These are phyloP conservation scores for Raffaelea arxii DNA, from an alignment of 2,329 filamentous ascomycete species.

Conservation along the genomic window DNA sequence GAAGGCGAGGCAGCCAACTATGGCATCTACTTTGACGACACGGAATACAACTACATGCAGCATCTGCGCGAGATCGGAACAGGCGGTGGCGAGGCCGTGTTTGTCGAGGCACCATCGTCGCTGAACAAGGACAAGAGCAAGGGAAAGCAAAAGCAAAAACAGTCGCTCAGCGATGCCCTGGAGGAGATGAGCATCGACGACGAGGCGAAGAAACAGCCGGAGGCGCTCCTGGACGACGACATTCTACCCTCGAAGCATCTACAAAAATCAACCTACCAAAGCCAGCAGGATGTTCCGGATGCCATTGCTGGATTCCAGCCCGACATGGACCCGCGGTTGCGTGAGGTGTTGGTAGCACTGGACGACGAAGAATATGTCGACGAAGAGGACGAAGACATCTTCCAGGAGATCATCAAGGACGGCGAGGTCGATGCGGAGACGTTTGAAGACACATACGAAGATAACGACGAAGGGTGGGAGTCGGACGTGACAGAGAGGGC, in stretches of 20 bases:
- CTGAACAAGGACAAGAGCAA: conserved; percentile 51
- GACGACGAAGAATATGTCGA: conserved; percentile 95
- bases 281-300: conserved; percentile 88
- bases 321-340: conserved; percentile 89
- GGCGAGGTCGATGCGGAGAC: conserved; percentile 54
- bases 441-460: conserved; percentile 58
- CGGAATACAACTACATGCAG: conserved; percentile 98
- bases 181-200: conserved; percentile 49
- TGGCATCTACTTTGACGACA: conserved; percentile 91
- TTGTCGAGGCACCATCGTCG: conserved; percentile 63
- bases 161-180: conserved; percentile 74
- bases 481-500: conserved; percentile 85
- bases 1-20: conserved; percentile 94
- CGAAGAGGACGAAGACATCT: conserved; percentile 79
- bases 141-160: conserved; percentile 68
- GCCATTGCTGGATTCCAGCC: conserved; percentile 89
- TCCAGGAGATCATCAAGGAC: conserved; percentile 42
- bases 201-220: conserved; percentile 38
- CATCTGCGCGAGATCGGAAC: conserved; percentile 82
- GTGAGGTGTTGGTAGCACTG: conserved; percentile 85
- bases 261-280: conserved; percentile 70
- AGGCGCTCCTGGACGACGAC: conserved; percentile 59
- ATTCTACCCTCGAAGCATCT: conserved; percentile 74
- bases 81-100: conserved; percentile 67
- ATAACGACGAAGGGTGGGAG: conserved; percentile 82